A percentile compares a stretch with the other conserved stretches of the same genome.
Conservation (phyloP, 768 basidiomycete genomes). For the Postia placenta region DNA sequence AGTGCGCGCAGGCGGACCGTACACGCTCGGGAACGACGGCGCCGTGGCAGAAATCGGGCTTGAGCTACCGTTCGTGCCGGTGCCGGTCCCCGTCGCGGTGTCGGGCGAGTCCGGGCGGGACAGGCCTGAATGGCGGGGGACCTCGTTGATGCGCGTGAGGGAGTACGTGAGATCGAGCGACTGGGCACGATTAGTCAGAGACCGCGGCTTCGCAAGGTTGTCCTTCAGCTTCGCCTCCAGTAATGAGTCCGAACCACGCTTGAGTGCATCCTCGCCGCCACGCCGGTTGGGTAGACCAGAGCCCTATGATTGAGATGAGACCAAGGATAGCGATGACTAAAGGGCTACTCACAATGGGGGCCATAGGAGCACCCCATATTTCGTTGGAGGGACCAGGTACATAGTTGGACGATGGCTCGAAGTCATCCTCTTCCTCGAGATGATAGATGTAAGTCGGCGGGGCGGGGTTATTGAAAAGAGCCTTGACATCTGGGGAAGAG, state of each 20-base stretch:
- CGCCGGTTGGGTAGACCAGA: constrained; percentile 64
- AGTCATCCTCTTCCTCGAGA: constrained; percentile 58
- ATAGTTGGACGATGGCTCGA: constrained; percentile 50
- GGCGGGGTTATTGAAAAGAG: constrained; percentile 73
- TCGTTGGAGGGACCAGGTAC: constrained; percentile 46
- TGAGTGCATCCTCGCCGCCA: constrained; percentile 71
- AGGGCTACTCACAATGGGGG: constrained; percentile 57
- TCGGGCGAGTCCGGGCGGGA: constrained; percentile 77
- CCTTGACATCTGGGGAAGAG: constrained; percentile 93
- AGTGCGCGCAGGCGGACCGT: constrained; percentile 49
- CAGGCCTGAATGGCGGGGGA: constrained; percentile 41
- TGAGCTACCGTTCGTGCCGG: constrained; percentile 69
- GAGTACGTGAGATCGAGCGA: constrained; percentile 85
- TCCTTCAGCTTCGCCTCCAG: constrained; percentile 82
- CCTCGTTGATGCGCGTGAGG: constrained; percentile 74
- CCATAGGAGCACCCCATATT: constrained; percentile 76
- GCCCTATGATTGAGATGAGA: constrained; percentile 37
- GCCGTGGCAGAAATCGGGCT: constrained; percentile 76
- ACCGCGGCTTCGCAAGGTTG: constrained; percentile 68
- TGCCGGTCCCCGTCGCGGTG: constrained; percentile 46
- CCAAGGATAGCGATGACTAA: constrained; percentile 15
- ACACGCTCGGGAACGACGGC: constrained; percentile 82
- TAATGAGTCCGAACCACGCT: constrained; percentile 79
- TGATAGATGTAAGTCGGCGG: constrained; percentile 79
- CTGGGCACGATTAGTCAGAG: constrained; percentile 81